These are phyloP conservation scores for Mycena latifolia DNA, from an alignment of 768 basidiomycete genomes.

Conservation along the genomic window DNA sequence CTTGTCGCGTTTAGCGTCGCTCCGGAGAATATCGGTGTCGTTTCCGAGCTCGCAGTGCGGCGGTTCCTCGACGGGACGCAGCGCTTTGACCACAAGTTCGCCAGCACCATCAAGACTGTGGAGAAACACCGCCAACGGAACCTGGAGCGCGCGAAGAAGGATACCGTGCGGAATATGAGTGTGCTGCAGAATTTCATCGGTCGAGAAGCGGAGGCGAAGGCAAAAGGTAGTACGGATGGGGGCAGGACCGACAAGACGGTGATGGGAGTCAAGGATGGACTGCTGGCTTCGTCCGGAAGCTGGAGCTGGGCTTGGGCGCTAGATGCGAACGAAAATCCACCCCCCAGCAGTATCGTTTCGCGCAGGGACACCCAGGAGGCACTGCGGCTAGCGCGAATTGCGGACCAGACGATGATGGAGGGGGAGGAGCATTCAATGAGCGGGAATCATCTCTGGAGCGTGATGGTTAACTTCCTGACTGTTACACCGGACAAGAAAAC, in stretches of 20 bases:
- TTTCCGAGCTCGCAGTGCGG: conserved; percentile 80
- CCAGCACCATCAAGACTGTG: conserved; percentile 64
- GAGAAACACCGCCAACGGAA: conserved; percentile 78
- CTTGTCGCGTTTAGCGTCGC: conserved; percentile 77
- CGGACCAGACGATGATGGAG: conserved; percentile 74
- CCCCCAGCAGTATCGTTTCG: conserved; percentile 93
- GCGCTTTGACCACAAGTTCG: conserved; percentile 77
- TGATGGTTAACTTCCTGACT: conserved; percentile 75
- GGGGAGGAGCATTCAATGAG: conserved; percentile 66
- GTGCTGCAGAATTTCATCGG: conserved; percentile 56
- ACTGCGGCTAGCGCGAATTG: conserved; percentile 75
- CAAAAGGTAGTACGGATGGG: conserved; percentile 15
- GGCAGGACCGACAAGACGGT: conserved; percentile 34
- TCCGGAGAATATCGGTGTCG: conserved; percentile 72
- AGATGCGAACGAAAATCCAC: conserved; percentile 84
- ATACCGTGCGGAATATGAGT: conserved; percentile 66
- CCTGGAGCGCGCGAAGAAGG: conserved; percentile 72
- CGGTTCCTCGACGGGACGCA: conserved; percentile 79
- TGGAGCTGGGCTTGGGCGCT: conserved; percentile 92
- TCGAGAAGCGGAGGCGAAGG: conserved; percentile 42
- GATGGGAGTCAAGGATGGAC: conserved; percentile 49
- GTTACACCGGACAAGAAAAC: conserved; percentile 57
- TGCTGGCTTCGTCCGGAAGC: conserved; percentile 61
- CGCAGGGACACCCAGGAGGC: conserved; percentile 89
- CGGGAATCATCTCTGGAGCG: conserved; percentile 80